Base-by-base conservation (phyloP, 768 basidiomycete genomes). In the Suillus clintonianus region DNA sequence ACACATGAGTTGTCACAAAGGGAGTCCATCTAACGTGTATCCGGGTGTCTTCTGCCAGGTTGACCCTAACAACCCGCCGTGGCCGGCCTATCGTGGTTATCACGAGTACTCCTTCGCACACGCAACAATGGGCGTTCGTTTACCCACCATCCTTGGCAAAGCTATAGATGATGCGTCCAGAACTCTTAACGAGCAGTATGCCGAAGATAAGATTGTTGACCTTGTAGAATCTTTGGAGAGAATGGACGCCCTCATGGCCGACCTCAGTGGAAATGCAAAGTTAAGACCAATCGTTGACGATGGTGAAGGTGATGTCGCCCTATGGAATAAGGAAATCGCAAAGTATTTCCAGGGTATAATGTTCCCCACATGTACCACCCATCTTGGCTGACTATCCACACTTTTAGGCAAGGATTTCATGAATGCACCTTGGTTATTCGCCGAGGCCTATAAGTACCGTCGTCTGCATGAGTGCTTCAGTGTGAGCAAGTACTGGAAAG, bases 321-420 rank as follows among this genome's bases (percentile, higher is more conserved):
- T 97, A 9, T 98, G 95, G 96, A 98, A 98, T 79, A 97, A 97
- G 74, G 94, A 95, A 75, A 96, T 97, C 54, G 94, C 94, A 48
- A 94, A 93, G 73, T 97, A 86, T 76, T 97, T 97, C 79, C 89
- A 94, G 78, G 93, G 92, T 75, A 64, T 71, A 67, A 50, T 45
- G 48, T 39, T 30, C 19, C 2, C 54, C 17, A 41, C 41, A 34
- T 59, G 0, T 59, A 22, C 8, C 42, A 41, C 53, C 2, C 56
- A 30, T 54, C 41, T 34, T 19, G 19, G 24, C 47, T 60, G 27
- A 57, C 17, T 7, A n/a, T 42, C 30, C 34, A 36, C 42, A 65
- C 53, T 6, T 57, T 39, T 65, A 89, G 91, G 91, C 36, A 93
- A 92, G 76, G 89, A 92, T 70, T 95, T 94, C 71, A 96, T 96